phyloP scores from a whole-genome alignment of 352 stramenopile genomes.

The Pythium dissimile region DNA sequence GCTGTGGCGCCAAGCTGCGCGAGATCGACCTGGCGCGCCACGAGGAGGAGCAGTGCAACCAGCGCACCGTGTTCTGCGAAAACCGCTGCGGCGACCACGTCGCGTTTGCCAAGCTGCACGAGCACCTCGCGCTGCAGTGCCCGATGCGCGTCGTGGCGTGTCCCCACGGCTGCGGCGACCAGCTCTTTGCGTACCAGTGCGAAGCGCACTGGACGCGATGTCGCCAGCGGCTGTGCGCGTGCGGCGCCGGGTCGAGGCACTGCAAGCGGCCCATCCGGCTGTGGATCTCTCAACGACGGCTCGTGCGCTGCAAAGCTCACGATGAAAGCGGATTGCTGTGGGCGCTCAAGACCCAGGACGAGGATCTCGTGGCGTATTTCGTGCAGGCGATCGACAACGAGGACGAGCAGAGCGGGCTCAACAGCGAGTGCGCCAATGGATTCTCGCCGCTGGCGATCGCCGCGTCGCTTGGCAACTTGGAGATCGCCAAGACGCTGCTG shows the following conservation, averaged over 20 bases:
- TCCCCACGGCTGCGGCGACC: slow-evolving; percentile 49
- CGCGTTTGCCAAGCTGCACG: slow-evolving; percentile 25
- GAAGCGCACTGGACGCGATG: slow-evolving; percentile 60
- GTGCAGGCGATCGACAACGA: slow-evolving; percentile 38
- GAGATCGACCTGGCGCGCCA: slow-evolving; percentile 40
- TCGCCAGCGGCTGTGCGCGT: slow-evolving; percentile 55
- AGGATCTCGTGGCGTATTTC: slow-evolving; percentile 64
- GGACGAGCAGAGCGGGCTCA: slow-evolving; percentile 23
- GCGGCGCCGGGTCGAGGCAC: slow-evolving; percentile 42
- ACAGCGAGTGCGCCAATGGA: slow-evolving; percentile 64
- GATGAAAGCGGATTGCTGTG: slow-evolving; percentile 49
- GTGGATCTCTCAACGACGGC: slow-evolving; percentile 39
- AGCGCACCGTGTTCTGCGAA: slow-evolving; percentile 42
- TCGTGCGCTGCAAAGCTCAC: slow-evolving; percentile 52
- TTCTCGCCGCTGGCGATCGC: slow-evolving; percentile 60
- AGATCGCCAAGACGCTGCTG: slow-evolving; percentile 51
- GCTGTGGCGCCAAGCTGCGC: slow-evolving; percentile 40
- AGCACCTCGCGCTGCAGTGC: slow-evolving; percentile 47
- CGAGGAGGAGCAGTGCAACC: slow-evolving; percentile 42
- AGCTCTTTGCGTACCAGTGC: slow-evolving; percentile 58
- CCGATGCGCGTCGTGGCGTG: slow-evolving; percentile 58
- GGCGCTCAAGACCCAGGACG: slow-evolving; percentile 56
- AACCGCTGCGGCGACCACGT: slow-evolving; percentile 54
- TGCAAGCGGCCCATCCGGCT: slow-evolving; percentile 59
- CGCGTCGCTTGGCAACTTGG: slow-evolving; percentile 38